phyloP scores from a whole-genome alignment of 2,329 filamentous ascomycete species.

The Chrysoporthe deuterocubensis region DNA sequence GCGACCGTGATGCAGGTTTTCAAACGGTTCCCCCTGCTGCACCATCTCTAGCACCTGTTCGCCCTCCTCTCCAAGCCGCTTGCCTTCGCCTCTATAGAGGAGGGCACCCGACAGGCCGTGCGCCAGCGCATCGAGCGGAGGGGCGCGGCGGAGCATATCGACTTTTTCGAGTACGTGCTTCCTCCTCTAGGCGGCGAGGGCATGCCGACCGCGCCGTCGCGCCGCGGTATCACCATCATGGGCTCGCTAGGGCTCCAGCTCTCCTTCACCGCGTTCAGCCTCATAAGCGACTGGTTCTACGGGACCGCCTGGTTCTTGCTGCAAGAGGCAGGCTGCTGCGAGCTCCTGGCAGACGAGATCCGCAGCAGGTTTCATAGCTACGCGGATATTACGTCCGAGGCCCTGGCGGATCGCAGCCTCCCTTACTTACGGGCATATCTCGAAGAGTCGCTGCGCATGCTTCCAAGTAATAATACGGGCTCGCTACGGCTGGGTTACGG shows the following conservation, averaged over 20 bases:
- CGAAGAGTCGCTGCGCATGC: conserved; percentile 4
- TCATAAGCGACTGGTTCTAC: conserved; percentile 7
- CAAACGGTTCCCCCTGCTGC: conserved; percentile 7
- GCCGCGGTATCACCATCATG: too few species aligned
- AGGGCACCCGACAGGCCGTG: not conserved
- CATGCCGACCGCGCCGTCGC: not conserved
- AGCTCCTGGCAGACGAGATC: not conserved
- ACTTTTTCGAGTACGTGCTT: conserved; percentile 4
- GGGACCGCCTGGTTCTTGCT: not conserved
- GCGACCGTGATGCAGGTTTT: not conserved
- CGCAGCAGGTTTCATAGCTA: not conserved
- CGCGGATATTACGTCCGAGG: conserved; percentile 1
- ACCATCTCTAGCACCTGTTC: conserved; percentile 6
- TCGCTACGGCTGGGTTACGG: not conserved
- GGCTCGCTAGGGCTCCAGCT: not conserved
- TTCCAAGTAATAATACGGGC: not conserved
- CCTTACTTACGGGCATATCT: conserved; percentile 10
- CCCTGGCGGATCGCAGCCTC: not conserved
- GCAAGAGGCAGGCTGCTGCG: not conserved
- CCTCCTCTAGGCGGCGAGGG: not conserved
- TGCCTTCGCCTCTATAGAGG: conserved; percentile 5
- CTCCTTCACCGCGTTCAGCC: not conserved
- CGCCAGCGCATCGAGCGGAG: conserved; percentile 3
- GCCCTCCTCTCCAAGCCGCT: conserved; percentile 1
- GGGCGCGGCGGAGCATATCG: not conserved